Evolutionary conservation across 208 protist genomes (phyloP).

Genomic region (Acanthamoeba royreba): DNA sequence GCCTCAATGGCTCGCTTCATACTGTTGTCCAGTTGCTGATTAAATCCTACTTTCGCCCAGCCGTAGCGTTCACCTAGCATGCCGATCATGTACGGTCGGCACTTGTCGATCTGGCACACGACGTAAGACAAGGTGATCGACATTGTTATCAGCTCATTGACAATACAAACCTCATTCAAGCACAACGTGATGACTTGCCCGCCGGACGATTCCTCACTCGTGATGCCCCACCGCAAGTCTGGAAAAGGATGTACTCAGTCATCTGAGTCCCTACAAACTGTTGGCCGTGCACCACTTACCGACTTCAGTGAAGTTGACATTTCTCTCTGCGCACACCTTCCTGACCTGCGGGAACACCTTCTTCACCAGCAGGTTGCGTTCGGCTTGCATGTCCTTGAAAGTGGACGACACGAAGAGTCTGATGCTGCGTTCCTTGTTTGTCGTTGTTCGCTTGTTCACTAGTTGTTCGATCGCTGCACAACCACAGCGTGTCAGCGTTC

Average conservation of each 20-base stretch:
- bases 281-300: background rate
- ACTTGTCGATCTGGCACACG: slow-evolving; percentile 38
- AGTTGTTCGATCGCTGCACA: background rate
- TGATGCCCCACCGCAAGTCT: slow-evolving; percentile 46
- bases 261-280: too few species aligned
- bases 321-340: background rate
- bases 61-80: slow-evolving; percentile 46
- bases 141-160: background rate
- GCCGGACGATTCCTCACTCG: background rate
- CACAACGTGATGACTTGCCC: slow-evolving; percentile 16
- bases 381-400: slow-evolving; percentile 41
- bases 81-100: slow-evolving; percentile 42
- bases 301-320: slow-evolving; percentile 36
- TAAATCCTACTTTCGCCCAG: slow-evolving; percentile 20
- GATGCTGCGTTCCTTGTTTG: slow-evolving; percentile 22
- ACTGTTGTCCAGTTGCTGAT: background rate
- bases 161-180: slow-evolving; percentile 14
- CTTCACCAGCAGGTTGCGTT: slow-evolving; percentile 41
- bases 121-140: background rate
- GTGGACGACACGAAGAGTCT: slow-evolving; percentile 23
- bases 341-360: slow-evolving; percentile 45
- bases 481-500: background rate
- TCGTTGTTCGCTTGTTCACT: background rate
- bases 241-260: background rate
- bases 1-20: background rate